phyloP scores from a whole-genome alignment of 495 filamentous ascomycete species.

The Durotheca rogersii region DNA sequence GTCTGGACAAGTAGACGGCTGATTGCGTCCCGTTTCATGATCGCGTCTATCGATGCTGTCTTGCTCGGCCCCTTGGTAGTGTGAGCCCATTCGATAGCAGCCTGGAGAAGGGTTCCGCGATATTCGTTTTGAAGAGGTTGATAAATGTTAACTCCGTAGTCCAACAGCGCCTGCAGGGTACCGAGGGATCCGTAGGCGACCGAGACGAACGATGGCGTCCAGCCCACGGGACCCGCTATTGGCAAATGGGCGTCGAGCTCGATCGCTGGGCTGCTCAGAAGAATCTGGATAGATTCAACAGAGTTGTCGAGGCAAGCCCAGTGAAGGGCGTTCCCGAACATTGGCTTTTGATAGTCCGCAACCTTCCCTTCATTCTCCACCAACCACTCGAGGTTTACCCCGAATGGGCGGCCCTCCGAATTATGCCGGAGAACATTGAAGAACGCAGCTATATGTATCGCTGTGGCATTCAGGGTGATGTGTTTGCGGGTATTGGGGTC shows the following conservation, averaged over 20 bases:
- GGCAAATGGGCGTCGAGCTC: constrained; percentile 4
- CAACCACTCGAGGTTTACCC: constrained; percentile 17
- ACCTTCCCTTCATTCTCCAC: constrained; percentile 1
- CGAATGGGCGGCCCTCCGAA: background rate
- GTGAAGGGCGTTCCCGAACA: constrained; percentile 20
- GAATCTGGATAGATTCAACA: constrained; percentile 13
- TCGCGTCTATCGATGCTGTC: constrained; percentile 20
- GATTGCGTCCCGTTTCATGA: constrained; percentile 15
- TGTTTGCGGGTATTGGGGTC: background rate
- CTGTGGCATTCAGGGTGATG: constrained; percentile 1
- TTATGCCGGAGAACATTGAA: constrained; percentile 9
- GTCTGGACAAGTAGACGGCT: constrained; percentile 10
- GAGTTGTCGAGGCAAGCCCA: constrained; percentile 19
- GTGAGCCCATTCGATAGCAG: constrained; percentile 13
- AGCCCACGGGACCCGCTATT: background rate
- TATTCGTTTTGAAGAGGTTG: constrained; percentile 7
- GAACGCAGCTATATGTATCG: constrained; percentile 20
- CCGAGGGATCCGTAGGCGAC: constrained; percentile 15
- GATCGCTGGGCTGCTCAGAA: constrained; percentile 12
- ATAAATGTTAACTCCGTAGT: constrained; percentile 16
- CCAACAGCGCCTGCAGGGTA: constrained; percentile 15
- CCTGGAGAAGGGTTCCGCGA: constrained; percentile 4
- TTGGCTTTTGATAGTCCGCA: background rate
- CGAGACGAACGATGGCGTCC: constrained; percentile 6
- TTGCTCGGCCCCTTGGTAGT: constrained; percentile 15